Evolutionary conservation across 2,329 filamentous ascomycete genomes (phyloP).

Genomic region (Huntiella abstrusa): DNA sequence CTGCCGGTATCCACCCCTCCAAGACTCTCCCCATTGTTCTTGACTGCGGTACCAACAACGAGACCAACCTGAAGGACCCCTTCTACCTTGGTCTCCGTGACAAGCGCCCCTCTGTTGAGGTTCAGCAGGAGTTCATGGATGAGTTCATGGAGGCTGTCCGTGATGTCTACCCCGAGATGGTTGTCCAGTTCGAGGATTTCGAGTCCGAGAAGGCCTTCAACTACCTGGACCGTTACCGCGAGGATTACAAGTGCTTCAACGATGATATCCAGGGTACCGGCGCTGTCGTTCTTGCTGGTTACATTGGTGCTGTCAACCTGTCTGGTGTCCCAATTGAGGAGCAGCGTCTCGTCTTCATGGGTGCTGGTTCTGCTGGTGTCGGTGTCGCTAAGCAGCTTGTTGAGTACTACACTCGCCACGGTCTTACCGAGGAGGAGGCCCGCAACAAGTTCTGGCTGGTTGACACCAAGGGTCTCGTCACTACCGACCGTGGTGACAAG

Average conservation of each 20-base stretch:
- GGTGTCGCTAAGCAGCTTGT: constrained; percentile 97
- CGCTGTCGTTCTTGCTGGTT: constrained; percentile 78
- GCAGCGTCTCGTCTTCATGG: constrained; percentile 89
- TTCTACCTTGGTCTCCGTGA: constrained; percentile 81
- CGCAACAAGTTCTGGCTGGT: constrained; percentile 91
- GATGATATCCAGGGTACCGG: constrained; percentile 97
- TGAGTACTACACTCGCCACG: constrained; percentile 87
- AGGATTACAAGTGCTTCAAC: constrained; percentile 90
- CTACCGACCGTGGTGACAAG: constrained; percentile 78
- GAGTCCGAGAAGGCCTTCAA: constrained; percentile 85
- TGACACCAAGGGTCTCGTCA: constrained; percentile 91
- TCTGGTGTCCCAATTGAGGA: constrained; percentile 73
- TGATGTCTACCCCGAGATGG: constrained; percentile 47
- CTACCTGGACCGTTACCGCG: constrained; percentile 74
- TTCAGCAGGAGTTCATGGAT: constrained; percentile 84
- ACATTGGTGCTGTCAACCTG: constrained; percentile 56
- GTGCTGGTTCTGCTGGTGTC: constrained; percentile 85
- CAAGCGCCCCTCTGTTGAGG: constrained; percentile 56
- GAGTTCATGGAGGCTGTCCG: constrained; percentile 88
- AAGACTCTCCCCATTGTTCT: constrained; percentile 59
- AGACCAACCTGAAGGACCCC: constrained; percentile 45
- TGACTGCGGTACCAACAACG: constrained; percentile 48
- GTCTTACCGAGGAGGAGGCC: constrained; percentile 72
- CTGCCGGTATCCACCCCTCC: constrained; percentile 79
- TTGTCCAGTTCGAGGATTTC: constrained; percentile 93